Conservation (phyloP, 768 basidiomycete species). For the Suillus ampliporus region DNA sequence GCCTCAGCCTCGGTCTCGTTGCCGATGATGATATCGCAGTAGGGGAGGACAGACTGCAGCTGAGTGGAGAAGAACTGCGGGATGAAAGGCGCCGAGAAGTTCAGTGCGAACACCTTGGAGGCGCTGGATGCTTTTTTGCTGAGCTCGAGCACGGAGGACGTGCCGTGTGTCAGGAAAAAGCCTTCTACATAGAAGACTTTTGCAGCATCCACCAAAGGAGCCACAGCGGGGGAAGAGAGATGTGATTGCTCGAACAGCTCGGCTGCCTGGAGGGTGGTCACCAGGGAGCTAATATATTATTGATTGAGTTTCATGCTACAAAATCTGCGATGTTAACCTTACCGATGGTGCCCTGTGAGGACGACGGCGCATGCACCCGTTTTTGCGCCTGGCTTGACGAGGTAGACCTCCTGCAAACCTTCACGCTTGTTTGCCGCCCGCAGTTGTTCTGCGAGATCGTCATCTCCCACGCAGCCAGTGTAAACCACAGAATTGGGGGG, state of each 20-base stretch:
- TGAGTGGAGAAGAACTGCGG: conserved; percentile 89
- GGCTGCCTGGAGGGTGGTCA: conserved; percentile 88
- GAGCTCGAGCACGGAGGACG: conserved; percentile 70
- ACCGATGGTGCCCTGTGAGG: conserved; percentile 93
- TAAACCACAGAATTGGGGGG: conserved; percentile 90
- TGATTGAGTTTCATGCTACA: conserved; percentile 1
- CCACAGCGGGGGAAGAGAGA: conserved; percentile 75
- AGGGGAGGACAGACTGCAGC: conserved; percentile 80
- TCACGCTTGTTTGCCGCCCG: conserved; percentile 90
- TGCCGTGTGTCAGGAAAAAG: conserved; percentile 96
- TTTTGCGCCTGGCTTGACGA: conserved; percentile 83
- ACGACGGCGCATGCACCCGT: conserved; percentile 98
- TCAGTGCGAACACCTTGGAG: conserved; percentile 89
- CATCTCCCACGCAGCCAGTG: conserved; percentile 93
- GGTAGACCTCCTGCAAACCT: conserved; percentile 87
- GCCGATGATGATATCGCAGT: conserved; percentile 91
- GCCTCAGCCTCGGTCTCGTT: conserved; percentile 94
- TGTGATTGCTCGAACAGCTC: conserved; percentile 89
- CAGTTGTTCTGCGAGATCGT: conserved; percentile 89
- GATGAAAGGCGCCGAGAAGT: conserved; percentile 98
- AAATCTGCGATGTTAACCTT: conserved; percentile 23
- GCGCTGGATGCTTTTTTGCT: conserved; percentile 76
- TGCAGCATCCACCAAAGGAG: conserved; percentile 78
- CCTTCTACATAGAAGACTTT: conserved; percentile 94
- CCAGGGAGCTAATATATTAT: conserved; percentile 69